Conservation (phyloP, 2,329 filamentous ascomycete species). For the Alternaria sp. region DNA sequence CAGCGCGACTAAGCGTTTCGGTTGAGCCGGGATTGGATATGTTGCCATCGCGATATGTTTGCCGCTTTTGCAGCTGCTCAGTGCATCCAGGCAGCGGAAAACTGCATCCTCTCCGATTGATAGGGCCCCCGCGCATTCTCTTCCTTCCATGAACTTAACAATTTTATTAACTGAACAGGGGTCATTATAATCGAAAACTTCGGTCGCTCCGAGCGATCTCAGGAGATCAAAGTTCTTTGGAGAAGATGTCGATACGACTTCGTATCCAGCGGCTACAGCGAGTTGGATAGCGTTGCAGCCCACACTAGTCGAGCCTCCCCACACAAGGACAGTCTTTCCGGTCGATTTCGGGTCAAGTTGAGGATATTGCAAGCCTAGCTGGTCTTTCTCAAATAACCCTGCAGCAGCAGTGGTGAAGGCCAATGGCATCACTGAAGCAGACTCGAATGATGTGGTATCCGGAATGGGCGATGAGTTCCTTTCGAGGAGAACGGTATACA, state of each 20-base stretch:
- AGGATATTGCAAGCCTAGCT: constrained; percentile 20
- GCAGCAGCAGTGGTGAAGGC: constrained; percentile 22
- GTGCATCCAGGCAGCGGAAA: background rate
- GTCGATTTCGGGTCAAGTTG: constrained; percentile 56
- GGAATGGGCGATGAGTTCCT: constrained; percentile 59
- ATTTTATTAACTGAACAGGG: constrained; percentile 38
- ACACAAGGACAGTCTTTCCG: constrained; percentile 49
- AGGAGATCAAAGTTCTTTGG: constrained; percentile 58
- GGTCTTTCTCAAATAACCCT: constrained; percentile 23
- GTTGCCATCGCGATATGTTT: background rate
- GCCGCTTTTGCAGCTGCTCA: background rate
- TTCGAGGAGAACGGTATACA: constrained; percentile 61
- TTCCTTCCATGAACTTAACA: constrained; percentile 45
- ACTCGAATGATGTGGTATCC: constrained; percentile 54
- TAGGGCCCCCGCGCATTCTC: constrained; percentile 48
- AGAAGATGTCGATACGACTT: constrained; percentile 58
- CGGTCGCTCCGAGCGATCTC: constrained; percentile 56
- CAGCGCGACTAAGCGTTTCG: constrained; percentile 4
- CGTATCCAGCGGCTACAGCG: constrained; percentile 55
- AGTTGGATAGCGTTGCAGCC: constrained; percentile 60
- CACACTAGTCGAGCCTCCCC: constrained; percentile 58
- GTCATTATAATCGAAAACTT: constrained; percentile 58
- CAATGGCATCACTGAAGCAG: constrained; percentile 56
- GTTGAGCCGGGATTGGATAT: background rate
- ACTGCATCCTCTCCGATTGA: constrained; percentile 34